A percentile compares a stretch with the other conserved stretches of the same genome.
These are phyloP conservation scores for Tuber borchii DNA, from an alignment of 495 filamentous ascomycete genomes.

Conservation along the genomic window DNA sequence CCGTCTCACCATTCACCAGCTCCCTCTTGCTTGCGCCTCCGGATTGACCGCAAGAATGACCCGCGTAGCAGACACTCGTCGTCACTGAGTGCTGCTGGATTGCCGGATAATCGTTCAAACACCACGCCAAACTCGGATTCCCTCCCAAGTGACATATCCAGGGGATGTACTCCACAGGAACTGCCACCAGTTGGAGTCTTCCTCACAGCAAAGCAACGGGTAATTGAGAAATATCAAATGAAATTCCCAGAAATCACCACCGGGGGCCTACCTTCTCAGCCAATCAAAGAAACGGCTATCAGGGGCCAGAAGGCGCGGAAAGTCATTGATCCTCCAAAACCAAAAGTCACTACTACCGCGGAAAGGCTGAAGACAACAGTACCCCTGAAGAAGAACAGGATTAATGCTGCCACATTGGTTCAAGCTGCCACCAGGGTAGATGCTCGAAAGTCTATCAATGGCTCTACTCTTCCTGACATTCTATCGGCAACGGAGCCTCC, in stretches of 20 bases:
- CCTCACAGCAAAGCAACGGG: background rate
- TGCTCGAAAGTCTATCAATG: background rate
- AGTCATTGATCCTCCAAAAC: slow-evolving; percentile 7
- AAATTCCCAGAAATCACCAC: slow-evolving; percentile 11
- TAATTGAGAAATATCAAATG: slow-evolving; percentile 29
- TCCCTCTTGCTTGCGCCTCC: background rate
- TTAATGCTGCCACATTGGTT: background rate
- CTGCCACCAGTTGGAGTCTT: background rate
- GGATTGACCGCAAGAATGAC: background rate
- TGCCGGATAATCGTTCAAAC: background rate
- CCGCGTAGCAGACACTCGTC: background rate
- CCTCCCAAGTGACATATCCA: background rate
- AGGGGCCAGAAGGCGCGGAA: background rate
- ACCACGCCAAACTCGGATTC: background rate
- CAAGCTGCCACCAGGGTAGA: background rate
- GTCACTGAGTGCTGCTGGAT: background rate
- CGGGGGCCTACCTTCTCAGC: slow-evolving; percentile 2
- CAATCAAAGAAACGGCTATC: slow-evolving; percentile 13
- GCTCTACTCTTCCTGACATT: background rate
- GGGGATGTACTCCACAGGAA: background rate
- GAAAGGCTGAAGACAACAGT: slow-evolving; percentile 20
- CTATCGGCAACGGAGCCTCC: background rate
- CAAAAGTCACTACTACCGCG: slow-evolving; percentile 7
- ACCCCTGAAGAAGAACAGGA: slow-evolving; percentile 8
- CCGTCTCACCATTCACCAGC: background rate